Evolutionary conservation across 2,329 filamentous ascomycete genomes (phyloP), one percentile per base, ranked within the genome.

Genomic region (Lachnellula arida): DNA sequence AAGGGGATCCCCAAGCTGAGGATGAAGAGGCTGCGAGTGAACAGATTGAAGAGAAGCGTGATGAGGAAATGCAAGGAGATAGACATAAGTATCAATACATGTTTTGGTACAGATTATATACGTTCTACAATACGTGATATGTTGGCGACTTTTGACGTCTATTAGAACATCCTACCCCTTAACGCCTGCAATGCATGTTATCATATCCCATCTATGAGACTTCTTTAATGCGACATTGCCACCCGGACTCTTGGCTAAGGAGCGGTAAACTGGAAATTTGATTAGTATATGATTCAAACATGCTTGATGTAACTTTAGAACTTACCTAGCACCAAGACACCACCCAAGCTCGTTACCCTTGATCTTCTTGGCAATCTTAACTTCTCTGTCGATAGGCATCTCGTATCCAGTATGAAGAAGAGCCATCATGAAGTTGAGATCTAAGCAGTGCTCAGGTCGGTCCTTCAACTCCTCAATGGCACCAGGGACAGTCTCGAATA

Each of bases 301-400:
- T 35, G 37, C 34, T 23, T n/a, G 22, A 32, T 40, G 46, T 56
- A 32, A 32, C 51, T 32, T 32, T 28, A 17, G 12, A 55, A 69
- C 86, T 76, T 78, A 94, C 90, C 91, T 96, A 63, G 94, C 94
- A 73, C 94, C 94, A 69, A 99, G 79, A 76, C 93, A 97, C 94
- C 94, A 99, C 40, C 94, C 94, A 67, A 99, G 76, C 77, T 99
- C 95, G 72, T 97, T 97, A 55, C 86, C 86, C 77, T 95, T 93
- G 70, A 99, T 96, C 81, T 97, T 96, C 88, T 99, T 99, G 58
- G 93, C 94, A 70, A 97, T 96, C 80, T 89, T 93, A 63, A 99
- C 91, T 74, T 99, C 94, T 40, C 95, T 83, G 64, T 96, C 90
- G 66, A 97, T 86, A 4, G 93, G 93, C 91, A 99, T 97, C 65